phyloP scores from a whole-genome alignment of 2,329 filamentous ascomycete species.

The Conoideocrella luteorostrata region DNA sequence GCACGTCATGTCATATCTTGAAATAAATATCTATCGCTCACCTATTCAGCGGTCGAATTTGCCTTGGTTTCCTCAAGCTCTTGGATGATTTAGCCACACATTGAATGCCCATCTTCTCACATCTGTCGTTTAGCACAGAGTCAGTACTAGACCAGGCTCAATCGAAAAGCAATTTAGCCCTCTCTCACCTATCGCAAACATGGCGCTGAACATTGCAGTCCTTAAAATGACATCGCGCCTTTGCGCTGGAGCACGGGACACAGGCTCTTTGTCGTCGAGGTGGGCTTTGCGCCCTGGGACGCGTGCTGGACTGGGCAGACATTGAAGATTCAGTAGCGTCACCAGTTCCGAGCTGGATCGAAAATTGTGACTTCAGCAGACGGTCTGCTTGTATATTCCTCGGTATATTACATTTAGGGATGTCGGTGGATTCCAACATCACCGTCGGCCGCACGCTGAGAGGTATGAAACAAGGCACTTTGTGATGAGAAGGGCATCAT shows the following conservation, averaged over 20 bases:
- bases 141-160: too few species aligned
- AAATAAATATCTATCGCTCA: conserved; percentile 6
- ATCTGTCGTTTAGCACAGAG: background rate
- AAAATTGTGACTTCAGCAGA: background rate
- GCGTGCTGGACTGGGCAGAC: background rate
- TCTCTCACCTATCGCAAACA: conserved; percentile 21
- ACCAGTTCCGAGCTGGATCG: background rate
- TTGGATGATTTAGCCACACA: conserved; percentile 23
- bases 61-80: conserved; percentile 24
- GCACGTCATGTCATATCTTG: too few species aligned
- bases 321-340: background rate
- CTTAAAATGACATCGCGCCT: conserved; percentile 23
- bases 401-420: background rate
- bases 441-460: conserved; percentile 2
- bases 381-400: too few species aligned
- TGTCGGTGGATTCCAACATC: conserved; percentile 9
- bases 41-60: conserved; percentile 20
- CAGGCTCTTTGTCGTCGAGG: conserved; percentile 24
- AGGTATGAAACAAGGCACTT: background rate
- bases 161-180: too few species aligned
- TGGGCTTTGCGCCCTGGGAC: conserved; percentile 17
- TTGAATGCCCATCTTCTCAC: conserved; percentile 16
- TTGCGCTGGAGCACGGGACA: conserved; percentile 20
- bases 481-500: background rate
- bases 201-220: conserved; percentile 15